Percentiles rank a stretch among this genome's conserved stretches.
These are phyloP conservation scores for Xylaria digitata DNA, from an alignment of 2,329 filamentous ascomycete genomes.

Conservation along the genomic window DNA sequence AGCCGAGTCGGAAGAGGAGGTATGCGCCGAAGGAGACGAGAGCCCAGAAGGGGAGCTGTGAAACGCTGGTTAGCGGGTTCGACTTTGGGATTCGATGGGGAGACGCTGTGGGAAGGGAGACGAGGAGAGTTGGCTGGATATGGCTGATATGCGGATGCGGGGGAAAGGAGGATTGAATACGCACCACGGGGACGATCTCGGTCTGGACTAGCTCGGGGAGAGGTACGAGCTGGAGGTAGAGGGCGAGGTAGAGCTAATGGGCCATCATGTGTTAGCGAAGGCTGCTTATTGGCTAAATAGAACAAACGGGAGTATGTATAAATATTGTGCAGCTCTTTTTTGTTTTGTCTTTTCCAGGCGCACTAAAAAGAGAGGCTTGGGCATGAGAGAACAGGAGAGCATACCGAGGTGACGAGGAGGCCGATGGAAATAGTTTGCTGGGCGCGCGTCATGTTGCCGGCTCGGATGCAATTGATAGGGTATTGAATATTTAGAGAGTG, in stretches of 20 bases:
- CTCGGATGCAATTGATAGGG: constrained; percentile 7
- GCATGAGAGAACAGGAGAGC: constrained; percentile 44
- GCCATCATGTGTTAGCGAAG: constrained; percentile 18
- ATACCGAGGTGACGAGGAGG: constrained; percentile 88
- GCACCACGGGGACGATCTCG: constrained; percentile 89
- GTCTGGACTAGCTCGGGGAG: constrained; percentile 81
- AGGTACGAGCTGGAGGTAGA: constrained; percentile 85
- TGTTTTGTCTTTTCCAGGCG: not conserved
- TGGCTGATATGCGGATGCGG: not conserved
- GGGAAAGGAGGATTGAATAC: constrained; percentile 51
- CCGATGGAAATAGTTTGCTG: constrained; percentile 90
- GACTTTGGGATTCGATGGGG: not conserved
- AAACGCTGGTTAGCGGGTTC: constrained; percentile 20
- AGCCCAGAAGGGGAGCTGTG: constrained; percentile 89
- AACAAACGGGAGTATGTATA: no score
- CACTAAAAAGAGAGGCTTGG: not conserved
- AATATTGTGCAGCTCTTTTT: no score
- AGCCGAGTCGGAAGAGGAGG: constrained; percentile 90
- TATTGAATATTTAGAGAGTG: not conserved
- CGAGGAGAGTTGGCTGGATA: not conserved
- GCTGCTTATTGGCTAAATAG: no score
- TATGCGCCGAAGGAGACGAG: constrained; percentile 92
- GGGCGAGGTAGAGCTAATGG: constrained; percentile 85
- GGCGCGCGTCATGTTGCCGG: constrained; percentile 86
- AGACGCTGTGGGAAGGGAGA: not conserved